Base-by-base conservation (phyloP, 1,284 basidiomycete species). In the Tilletiopsis washingtonensis region DNA sequence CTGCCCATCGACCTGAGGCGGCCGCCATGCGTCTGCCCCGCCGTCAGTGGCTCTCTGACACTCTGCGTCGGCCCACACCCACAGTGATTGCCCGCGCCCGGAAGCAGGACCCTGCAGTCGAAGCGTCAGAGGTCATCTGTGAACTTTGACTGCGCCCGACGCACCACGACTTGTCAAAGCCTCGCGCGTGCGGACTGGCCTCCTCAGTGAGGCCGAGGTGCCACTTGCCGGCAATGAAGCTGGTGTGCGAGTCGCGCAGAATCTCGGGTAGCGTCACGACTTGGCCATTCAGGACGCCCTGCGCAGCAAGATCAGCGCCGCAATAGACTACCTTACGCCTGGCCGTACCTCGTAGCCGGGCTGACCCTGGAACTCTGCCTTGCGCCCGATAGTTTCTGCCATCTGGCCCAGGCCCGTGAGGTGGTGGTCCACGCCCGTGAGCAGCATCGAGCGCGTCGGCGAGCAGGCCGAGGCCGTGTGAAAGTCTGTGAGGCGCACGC, bases 251-350 rank as follows among this genome's bases (percentile, higher is more conserved):
- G 52, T 71, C 69, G 12, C 43, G 49, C n/a, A 73, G 38, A 29
- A 71, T 61, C 40, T 69, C 69, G 12, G 69, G 70, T 12, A 73
- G 47, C 17, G 70, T 65, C 2, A 65, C 69, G 21, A 71, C 65
- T 11, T 38, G 39, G 14, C 52, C 43, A 43, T 62, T 62, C 21
- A 62, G 52, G 20, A 62, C 53, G 19, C 60, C 60, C 44, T n/a
- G n/a, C n/a, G n/a, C n/a, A n/a, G n/a, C n/a, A n/a, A n/a, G n/a
- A n/a, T n/a, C n/a, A n/a, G n/a, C n/a, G n/a, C n/a, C n/a, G n/a
- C n/a, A n/a, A n/a, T n/a, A n/a, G n/a, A n/a, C n/a, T n/a, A n/a
- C n/a, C n/a, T n/a, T n/a, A n/a, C n/a, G n/a, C n/a, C n/a, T n/a
- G n/a, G n/a, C n/a, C n/a, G n/a, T n/a, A n/a, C n/a, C n/a, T 70